Conservation (phyloP, 2,329 filamentous ascomycete genomes). For the Penicillium carneum region DNA sequence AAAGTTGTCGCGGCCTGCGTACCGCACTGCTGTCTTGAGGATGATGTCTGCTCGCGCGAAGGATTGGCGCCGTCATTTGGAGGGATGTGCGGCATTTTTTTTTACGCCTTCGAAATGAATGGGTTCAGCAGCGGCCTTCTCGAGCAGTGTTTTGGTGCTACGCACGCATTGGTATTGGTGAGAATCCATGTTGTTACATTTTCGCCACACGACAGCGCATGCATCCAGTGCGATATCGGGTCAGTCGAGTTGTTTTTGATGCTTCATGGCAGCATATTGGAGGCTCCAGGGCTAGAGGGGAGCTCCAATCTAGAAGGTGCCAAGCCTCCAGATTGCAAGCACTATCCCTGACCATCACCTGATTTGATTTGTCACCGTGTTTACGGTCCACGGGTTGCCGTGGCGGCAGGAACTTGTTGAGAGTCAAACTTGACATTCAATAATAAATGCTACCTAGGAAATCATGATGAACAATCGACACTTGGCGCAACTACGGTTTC, state of each 20-base stretch:
- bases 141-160: slow-evolving; percentile 67
- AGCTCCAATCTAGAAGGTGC: slow-evolving; percentile 13
- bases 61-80: slow-evolving; percentile 64
- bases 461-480: background rate
- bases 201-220: slow-evolving; percentile 60
- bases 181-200: slow-evolving; percentile 48
- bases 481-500: background rate
- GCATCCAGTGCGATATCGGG: slow-evolving; percentile 54
- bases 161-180: slow-evolving; percentile 65
- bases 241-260: slow-evolving; percentile 24
- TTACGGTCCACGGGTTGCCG: background rate
- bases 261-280: slow-evolving; percentile 18
- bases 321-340: slow-evolving; percentile 25
- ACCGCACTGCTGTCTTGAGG: slow-evolving; percentile 61
- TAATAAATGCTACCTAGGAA: background rate
- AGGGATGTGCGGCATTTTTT: slow-evolving; percentile 64
- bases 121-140: slow-evolving; percentile 61
- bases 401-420: background rate
- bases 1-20: slow-evolving; percentile 62
- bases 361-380: slow-evolving; percentile 1
- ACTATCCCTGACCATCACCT: slow-evolving; percentile 10
- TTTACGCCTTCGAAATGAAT: slow-evolving; percentile 58
- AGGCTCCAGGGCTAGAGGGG: background rate
- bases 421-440: background rate
- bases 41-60: slow-evolving; percentile 60